Evolutionary conservation across 768 basidiomycete genomes (phyloP).

Genomic region (Lentinula lateritia): DNA sequence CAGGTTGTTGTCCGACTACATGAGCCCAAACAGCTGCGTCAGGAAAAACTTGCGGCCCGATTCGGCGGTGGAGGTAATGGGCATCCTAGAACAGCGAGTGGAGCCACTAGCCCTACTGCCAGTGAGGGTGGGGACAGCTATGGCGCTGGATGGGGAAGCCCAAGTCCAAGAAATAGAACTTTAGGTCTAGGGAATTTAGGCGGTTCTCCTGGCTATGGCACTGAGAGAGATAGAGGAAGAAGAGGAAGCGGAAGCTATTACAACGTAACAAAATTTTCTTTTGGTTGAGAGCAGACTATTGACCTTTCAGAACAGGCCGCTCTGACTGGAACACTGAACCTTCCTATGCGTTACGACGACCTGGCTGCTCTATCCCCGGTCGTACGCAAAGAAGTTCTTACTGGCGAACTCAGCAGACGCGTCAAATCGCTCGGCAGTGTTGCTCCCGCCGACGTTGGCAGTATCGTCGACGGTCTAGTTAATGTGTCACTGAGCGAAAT

Average conservation of each 20-base stretch:
- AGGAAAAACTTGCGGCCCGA: constrained; percentile 83
- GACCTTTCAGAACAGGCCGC: constrained; percentile 52
- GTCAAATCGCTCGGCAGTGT: constrained; percentile 55
- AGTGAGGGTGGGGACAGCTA: constrained; percentile 80
- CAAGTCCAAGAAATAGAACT: constrained; percentile 46
- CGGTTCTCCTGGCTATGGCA: constrained; percentile 45
- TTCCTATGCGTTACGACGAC: constrained; percentile 87
- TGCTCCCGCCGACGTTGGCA: constrained; percentile 49
- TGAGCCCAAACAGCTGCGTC: constrained; percentile 87
- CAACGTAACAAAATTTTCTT: constrained; percentile 42
- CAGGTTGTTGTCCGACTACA: constrained; percentile 83
- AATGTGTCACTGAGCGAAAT: constrained; percentile 69
- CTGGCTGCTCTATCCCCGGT: constrained; percentile 79
- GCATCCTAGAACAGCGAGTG: constrained; percentile 75
- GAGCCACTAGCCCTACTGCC: constrained; percentile 79
- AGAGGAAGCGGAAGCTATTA: constrained; percentile 86
- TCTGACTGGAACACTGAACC: constrained; percentile 68
- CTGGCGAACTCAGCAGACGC: constrained; percentile 75
- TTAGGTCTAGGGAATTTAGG: constrained; percentile 26
- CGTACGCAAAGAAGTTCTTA: constrained; percentile 80
- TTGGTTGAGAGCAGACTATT: constrained; percentile 8
- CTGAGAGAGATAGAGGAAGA: constrained; percentile 63
- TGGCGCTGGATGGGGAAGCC: constrained; percentile 65
- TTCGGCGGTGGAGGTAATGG: constrained; percentile 63
- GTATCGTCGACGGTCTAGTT: constrained; percentile 70